Evolutionary conservation across 2,329 filamentous ascomycete species (phyloP).

Genomic region (Delphinella strobiligena): DNA sequence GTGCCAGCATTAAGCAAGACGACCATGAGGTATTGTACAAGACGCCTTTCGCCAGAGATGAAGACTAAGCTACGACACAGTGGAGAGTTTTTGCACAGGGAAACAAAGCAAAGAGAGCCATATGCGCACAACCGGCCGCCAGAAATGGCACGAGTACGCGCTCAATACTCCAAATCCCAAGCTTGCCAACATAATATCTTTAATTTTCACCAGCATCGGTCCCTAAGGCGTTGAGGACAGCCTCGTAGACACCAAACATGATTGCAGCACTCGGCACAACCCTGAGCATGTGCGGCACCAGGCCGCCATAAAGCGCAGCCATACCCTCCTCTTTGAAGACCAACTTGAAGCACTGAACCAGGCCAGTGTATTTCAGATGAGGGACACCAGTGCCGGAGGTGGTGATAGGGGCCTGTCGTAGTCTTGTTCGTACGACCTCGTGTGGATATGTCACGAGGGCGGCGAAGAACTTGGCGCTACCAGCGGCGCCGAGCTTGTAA

Average conservation of each 20-base stretch:
- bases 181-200: not conserved
- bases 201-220: conserved; percentile 27
- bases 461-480: conserved; percentile 74
- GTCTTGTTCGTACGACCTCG: conserved; percentile 73
- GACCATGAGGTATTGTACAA: too few relatives aligned
- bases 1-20: too few relatives aligned
- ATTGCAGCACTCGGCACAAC: conserved; percentile 89
- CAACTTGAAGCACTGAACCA: conserved; percentile 77
- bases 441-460: conserved; percentile 83
- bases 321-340: conserved; percentile 85
- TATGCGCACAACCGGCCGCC: too few relatives aligned
- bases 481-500: conserved; percentile 67
- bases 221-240: conserved; percentile 35
- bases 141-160: too few relatives aligned
- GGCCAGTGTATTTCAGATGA: conserved; percentile 72
- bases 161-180: not conserved
- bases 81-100: too few relatives aligned
- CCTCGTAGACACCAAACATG: conserved; percentile 80
- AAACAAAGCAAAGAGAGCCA: too few relatives aligned
- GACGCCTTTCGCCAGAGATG: not conserved
- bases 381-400: conserved; percentile 39
- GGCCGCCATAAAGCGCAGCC: conserved; percentile 73
- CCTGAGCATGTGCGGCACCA: conserved; percentile 82
- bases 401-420: conserved; percentile 68
- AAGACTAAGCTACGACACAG: not conserved